Evolutionary conservation across 1,284 basidiomycete genomes (phyloP).

Genomic region (Cutaneotrichosporon cutaneum): DNA sequence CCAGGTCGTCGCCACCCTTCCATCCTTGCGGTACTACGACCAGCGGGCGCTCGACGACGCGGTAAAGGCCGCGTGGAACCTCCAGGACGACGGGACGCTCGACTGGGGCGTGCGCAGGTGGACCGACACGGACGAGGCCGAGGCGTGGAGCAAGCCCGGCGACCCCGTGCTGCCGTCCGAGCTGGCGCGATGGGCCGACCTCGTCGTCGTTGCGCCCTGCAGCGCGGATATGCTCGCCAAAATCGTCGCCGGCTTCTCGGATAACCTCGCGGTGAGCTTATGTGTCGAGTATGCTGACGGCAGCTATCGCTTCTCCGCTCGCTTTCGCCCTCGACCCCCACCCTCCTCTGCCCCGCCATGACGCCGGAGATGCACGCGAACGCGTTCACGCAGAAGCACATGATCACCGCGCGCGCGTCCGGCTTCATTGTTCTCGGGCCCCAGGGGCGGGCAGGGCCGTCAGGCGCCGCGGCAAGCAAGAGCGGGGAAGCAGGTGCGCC

Average conservation of each 20-base stretch:
- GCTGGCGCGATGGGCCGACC: constrained; percentile 89
- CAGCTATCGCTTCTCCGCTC: constrained; percentile 89
- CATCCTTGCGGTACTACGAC: constrained; percentile 74
- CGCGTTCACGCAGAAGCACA: constrained; percentile 78
- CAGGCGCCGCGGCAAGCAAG: constrained; percentile 63
- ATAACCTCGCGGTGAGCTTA: constrained; percentile 74
- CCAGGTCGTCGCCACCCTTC: constrained; percentile 76
- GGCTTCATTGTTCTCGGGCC: constrained; percentile 81
- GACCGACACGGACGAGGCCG: constrained; percentile 90
- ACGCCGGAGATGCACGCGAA: constrained; percentile 96
- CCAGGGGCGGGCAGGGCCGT: constrained; percentile 35
- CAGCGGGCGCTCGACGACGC: constrained; percentile 57
- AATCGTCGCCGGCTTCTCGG: constrained; percentile 80
- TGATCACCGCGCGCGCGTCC: constrained; percentile 67
- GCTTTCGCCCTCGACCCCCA: constrained; percentile 72
- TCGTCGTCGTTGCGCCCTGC: constrained; percentile 90
- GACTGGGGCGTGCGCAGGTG: constrained; percentile 67
- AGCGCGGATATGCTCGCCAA: constrained; percentile 94
- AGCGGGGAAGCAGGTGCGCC: too few relatives aligned
- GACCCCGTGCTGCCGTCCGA: constrained; percentile 21
- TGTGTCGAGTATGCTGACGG: constrained; percentile 1
- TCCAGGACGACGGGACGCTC: neutral
- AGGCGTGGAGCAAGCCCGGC: constrained; percentile 41
- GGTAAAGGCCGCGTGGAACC: constrained; percentile 22
- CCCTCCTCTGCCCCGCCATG: constrained; percentile 93